phyloP scores from a whole-genome alignment of 352 stramenopile genomes.

The Pythium phragmitis region DNA sequence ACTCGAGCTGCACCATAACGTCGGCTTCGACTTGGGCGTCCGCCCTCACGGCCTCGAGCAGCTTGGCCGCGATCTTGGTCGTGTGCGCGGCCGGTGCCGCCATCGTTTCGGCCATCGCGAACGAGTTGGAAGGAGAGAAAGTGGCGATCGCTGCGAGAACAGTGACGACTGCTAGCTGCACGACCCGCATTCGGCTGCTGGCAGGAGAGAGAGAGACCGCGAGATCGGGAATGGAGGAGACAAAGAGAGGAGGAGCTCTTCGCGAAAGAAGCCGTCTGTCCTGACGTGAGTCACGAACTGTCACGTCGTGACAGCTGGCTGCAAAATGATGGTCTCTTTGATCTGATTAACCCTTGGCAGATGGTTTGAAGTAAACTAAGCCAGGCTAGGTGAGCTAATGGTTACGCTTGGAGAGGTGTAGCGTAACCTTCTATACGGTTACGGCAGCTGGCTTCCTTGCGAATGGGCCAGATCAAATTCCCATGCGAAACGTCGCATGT shows the following conservation, averaged over 20 bases:
- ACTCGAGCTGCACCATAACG: constrained; percentile 56
- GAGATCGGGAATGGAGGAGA: background rate
- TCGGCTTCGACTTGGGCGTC: constrained; percentile 33
- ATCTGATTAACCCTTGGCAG: background rate
- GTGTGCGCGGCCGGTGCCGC: background rate
- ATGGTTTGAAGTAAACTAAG: background rate
- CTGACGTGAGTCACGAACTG: no score
- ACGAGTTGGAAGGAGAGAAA: constrained; percentile 2
- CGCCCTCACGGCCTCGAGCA: constrained; percentile 35
- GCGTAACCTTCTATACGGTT: background rate
- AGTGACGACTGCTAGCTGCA: background rate
- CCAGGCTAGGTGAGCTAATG: background rate
- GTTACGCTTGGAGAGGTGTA: background rate
- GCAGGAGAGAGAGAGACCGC: background rate
- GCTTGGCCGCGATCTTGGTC: constrained; percentile 35
- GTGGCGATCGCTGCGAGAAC: constrained; percentile 2
- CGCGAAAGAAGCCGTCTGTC: background rate
- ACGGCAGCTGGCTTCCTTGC: background rate
- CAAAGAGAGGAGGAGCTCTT: background rate
- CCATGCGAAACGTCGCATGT: background rate
- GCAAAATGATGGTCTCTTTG: background rate
- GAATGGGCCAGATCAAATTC: background rate
- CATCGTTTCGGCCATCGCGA: constrained; percentile 3
- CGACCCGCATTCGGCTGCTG: constrained; percentile 4
- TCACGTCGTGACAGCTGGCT: no score